Percentiles rank a stretch among this genome's conserved stretches.
phyloP scores from a whole-genome alignment of 169 alveolate species.

The Eimeria acervulina region DNA sequence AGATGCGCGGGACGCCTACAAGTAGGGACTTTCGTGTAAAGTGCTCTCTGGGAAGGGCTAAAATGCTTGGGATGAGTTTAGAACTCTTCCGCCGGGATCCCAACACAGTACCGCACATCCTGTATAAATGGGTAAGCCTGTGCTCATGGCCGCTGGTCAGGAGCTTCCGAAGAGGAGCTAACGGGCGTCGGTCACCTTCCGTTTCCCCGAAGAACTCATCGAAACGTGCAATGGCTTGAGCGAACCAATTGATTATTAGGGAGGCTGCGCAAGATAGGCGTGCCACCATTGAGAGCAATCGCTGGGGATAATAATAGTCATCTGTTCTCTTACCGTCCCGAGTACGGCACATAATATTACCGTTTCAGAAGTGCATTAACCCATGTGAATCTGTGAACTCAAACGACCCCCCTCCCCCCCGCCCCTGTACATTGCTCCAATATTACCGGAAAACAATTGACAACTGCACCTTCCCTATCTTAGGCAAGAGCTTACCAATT shows the following conservation, averaged over 20 bases:
- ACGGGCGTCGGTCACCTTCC: conserved; percentile 36
- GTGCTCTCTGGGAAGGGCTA: conserved; percentile 42
- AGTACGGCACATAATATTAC: background rate
- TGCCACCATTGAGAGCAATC: background rate
- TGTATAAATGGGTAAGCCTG: conserved; percentile 15
- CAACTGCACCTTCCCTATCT: background rate
- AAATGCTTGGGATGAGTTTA: conserved; percentile 21
- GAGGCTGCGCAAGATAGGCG: conserved; percentile 12
- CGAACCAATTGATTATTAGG: conserved; percentile 41
- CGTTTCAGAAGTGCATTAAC: background rate
- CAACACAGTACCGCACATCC: conserved; percentile 66
- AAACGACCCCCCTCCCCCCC: background rate
- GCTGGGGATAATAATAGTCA: background rate
- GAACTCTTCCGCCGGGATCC: background rate
- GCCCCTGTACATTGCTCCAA: background rate
- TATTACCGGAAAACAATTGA: background rate
- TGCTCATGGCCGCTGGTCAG: conserved; percentile 42
- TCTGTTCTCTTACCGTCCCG: background rate
- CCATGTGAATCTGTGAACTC: background rate
- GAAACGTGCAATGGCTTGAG: conserved; percentile 29
- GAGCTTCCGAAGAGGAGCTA: conserved; percentile 48
- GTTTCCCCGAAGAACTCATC: conserved; percentile 46
- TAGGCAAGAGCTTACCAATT: conserved; percentile 1
- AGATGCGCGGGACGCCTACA: conserved; percentile 41
- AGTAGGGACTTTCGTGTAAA: conserved; percentile 25